These are phyloP conservation scores for Lipomyces yamadae DNA, from an alignment of 805 yeast species.

Conservation along the genomic window DNA sequence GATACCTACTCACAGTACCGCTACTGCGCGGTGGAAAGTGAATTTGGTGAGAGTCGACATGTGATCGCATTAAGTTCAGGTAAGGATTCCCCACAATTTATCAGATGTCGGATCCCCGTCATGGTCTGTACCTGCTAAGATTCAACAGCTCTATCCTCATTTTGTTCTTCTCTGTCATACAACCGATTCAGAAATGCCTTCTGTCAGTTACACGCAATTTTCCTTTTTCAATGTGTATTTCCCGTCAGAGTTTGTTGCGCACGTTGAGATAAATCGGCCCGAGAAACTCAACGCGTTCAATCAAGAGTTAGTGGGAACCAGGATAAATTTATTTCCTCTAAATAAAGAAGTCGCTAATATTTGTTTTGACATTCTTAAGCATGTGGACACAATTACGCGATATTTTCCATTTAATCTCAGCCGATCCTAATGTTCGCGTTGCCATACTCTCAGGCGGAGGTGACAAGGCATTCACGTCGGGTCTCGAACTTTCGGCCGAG, in stretches of 20 bases:
- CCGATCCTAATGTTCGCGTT: conserved; percentile 53
- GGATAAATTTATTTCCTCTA: conserved; percentile 5
- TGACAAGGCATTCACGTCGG: conserved; percentile 62
- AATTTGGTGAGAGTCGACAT: no score
- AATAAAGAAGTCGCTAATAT: background rate
- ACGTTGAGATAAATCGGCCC: conserved; percentile 67
- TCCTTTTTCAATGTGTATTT: conserved; percentile 49
- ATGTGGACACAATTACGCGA: conserved; percentile 64
- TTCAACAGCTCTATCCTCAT: no score
- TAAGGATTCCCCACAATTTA: background rate
- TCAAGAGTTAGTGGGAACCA: conserved; percentile 10
- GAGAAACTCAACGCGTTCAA: conserved; percentile 60
- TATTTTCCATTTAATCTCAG: conserved; percentile 54
- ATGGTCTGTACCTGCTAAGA: background rate
- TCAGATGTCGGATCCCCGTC: background rate
- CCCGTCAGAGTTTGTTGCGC: conserved; percentile 56
- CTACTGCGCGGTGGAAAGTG: no score
- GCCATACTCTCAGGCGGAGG: conserved; percentile 64
- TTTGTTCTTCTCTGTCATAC: background rate
- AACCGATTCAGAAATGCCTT: background rate
- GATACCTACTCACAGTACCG: no score
- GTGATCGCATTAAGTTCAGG: background rate
- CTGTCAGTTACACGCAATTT: conserved; percentile 33
- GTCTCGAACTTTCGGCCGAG: conserved; percentile 58
- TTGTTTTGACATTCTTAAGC: background rate